These are phyloP conservation scores for Fusarium pininemorale DNA, from an alignment of 2,329 filamentous ascomycete species.

Conservation along the genomic window DNA sequence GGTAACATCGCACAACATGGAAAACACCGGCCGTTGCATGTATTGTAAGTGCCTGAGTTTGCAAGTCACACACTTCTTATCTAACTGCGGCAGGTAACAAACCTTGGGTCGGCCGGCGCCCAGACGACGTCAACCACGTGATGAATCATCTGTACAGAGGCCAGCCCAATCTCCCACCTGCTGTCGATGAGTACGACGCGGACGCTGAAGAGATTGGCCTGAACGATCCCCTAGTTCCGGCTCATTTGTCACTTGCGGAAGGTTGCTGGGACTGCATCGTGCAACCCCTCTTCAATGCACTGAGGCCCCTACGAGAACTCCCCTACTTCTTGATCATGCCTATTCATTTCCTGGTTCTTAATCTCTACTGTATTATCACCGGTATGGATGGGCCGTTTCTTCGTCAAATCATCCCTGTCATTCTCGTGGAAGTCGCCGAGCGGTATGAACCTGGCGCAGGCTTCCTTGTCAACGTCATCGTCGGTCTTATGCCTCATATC, in stretches of 20 bases:
- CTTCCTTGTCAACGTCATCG: rapidly evolving
- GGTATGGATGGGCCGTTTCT: neutral
- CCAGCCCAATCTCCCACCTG: neutral
- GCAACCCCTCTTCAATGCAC: neutral
- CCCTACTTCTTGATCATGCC: neutral
- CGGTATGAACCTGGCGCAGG: neutral
- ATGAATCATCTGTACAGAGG: no score
- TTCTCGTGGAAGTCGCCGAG: neutral
- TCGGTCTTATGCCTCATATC: neutral
- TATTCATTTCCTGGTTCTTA: neutral
- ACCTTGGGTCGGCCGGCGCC: no score
- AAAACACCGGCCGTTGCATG: no score
- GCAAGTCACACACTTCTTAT: rapidly evolving
- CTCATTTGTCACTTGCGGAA: rapidly evolving
- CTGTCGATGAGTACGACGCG: rapidly evolving
- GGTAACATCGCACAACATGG: no score
- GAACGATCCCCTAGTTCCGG: no score
- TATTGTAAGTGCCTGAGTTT: no score
- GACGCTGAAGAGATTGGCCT: no score
- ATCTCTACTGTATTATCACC: neutral
- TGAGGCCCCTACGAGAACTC: neutral
- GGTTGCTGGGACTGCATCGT: neutral
- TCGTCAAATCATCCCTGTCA: neutral
- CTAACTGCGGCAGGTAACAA: no score
- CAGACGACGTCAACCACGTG: no score